Evolutionary conservation across 176 grass and related monocot genomes (phyloP).

Genomic region (Saccharum spontaneum): DNA sequence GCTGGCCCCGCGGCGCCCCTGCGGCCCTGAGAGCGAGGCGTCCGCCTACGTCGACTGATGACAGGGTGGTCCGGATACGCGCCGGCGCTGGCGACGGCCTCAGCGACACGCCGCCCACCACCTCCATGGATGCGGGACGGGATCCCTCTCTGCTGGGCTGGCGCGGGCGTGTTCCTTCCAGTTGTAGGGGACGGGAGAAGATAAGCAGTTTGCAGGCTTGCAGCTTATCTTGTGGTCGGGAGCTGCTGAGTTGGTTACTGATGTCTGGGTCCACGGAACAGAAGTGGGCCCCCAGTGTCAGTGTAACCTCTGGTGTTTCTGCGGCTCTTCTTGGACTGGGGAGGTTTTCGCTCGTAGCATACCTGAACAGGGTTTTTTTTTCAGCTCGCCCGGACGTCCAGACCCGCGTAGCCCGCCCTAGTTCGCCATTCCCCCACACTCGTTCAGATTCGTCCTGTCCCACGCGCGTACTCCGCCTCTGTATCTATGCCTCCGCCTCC

Average conservation of each 20-base stretch:
- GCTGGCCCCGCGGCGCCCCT: constrained; percentile 24
- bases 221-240: constrained; percentile 27
- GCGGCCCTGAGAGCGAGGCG: constrained; percentile 7
- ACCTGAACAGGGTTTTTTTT: neutral
- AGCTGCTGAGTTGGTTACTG: neutral
- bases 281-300: neutral
- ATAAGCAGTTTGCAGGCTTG: constrained; percentile 26
- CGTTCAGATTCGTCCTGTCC: no score
- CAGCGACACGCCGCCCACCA: constrained; percentile 50
- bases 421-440: no score
- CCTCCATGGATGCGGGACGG: constrained; percentile 49
- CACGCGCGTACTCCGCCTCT: no score
- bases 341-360: neutral
- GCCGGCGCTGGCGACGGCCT: constrained; percentile 31
- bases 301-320: neutral
- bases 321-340: neutral
- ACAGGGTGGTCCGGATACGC: neutral
- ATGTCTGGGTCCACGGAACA: neutral
- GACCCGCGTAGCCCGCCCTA: no score
- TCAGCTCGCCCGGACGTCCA: no score
- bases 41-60: constrained; percentile 2
- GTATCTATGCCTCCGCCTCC: no score
- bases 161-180: neutral
- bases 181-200: constrained; percentile 14
- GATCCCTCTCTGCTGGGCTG: neutral